These are phyloP conservation scores for Alectoria sarmentosa DNA, from an alignment of 495 filamentous ascomycete species.

Conservation along the genomic window DNA sequence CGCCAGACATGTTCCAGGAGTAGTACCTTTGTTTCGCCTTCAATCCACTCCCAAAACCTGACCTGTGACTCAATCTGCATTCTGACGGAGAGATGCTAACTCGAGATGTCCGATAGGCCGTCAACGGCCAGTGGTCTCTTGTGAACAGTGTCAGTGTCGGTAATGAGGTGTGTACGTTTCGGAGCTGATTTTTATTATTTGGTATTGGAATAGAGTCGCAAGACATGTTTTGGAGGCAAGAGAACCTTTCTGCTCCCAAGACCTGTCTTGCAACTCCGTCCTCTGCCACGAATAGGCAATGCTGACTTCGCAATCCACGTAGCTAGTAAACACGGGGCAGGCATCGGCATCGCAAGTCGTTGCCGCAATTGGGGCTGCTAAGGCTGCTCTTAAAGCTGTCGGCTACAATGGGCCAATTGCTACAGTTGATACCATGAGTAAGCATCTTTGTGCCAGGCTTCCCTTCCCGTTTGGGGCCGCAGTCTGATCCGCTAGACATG, in stretches of 20 bases:
- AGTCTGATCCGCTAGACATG: background rate
- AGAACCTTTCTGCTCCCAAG: too few species aligned
- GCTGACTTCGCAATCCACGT: background rate
- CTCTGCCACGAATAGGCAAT: background rate
- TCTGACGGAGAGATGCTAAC: background rate
- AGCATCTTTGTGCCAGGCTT: background rate
- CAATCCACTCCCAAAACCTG: background rate
- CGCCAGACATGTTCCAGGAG: background rate
- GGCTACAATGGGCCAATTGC: constrained; percentile 72
- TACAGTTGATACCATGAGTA: constrained; percentile 65
- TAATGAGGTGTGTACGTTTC: too few species aligned
- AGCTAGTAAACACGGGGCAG: constrained; percentile 58
- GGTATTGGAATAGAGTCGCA: too few species aligned
- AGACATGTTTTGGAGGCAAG: too few species aligned
- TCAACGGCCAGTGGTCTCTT: constrained; percentile 50
- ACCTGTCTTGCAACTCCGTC: background rate
- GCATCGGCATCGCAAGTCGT: constrained; percentile 46
- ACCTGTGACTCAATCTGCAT: background rate
- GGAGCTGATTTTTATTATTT: too few species aligned
- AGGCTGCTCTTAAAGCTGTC: constrained; percentile 46
- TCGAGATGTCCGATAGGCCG: constrained; percentile 27
- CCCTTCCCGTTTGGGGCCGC: background rate
- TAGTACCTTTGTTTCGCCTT: background rate
- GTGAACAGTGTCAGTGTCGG: constrained; percentile 52
- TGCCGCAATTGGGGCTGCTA: constrained; percentile 48